A percentile compares a stretch with the other conserved stretches of the same genome.
phyloP scores from a whole-genome alignment of 352 stramenopile genomes.

The Phytophthora ohioensis region DNA sequence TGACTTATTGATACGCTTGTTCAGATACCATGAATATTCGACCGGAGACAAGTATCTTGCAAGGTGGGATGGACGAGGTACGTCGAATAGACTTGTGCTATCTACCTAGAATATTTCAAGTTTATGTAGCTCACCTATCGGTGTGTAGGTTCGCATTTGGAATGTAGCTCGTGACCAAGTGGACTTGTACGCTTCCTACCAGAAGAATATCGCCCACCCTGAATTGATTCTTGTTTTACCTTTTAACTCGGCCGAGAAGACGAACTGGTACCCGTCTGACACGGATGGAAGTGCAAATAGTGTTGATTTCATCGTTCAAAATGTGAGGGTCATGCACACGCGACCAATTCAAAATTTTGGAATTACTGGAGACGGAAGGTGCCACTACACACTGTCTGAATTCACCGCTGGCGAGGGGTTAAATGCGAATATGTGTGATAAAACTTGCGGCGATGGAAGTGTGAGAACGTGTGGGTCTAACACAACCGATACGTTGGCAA shows the following conservation, averaged over 20 bases:
- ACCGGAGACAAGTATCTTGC: conserved; percentile 28
- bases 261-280: conserved; percentile 29
- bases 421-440: conserved; percentile 23
- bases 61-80: conserved; percentile 62
- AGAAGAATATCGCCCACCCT: conserved; percentile 26
- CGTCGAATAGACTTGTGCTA: background rate
- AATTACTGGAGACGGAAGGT: conserved; percentile 37
- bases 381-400: conserved; percentile 49
- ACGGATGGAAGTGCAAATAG: conserved; percentile 39
- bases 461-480: conserved; percentile 29
- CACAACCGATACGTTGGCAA: conserved; percentile 29
- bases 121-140: background rate
- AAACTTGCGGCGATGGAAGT: conserved; percentile 28
- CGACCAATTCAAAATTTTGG: conserved; percentile 38
- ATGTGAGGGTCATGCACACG: conserved; percentile 24
- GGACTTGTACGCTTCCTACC: conserved; percentile 31
- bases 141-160: conserved; percentile 50
- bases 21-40: conserved; percentile 36
- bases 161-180: conserved; percentile 21
- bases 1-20: background rate
- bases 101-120: background rate
- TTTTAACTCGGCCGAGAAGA: conserved; percentile 39
- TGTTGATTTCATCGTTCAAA: conserved; percentile 54
- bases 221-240: conserved; percentile 44
- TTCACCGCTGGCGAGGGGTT: background rate